Base-by-base conservation (phyloP, 2,329 filamentous ascomycete species). In the Fusarium vanettenii region DNA sequence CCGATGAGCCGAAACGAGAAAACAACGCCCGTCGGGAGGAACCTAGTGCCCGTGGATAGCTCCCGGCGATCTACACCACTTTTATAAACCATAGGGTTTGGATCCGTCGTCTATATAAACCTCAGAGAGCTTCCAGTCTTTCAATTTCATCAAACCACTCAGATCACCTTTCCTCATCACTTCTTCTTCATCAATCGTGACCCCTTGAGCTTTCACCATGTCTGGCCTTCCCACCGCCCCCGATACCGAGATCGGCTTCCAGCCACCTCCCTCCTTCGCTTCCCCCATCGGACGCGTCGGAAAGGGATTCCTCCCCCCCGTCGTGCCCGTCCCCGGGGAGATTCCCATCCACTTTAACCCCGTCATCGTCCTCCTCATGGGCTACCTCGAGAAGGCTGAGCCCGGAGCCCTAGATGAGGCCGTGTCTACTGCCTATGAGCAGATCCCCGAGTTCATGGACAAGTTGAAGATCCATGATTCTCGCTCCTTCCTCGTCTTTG, bases 161-260 rank as follows among this genome's bases (percentile, higher is more conserved):
- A 35, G 11, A 50, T n/a, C 14, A 27, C 33, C 35, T 16, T 41
- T 13, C 31, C 10, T 33, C 52, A 27, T 16, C 31, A 60, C 29
- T 18, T 16, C 35, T n/a, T 9, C 20, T 25, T n/a, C 31, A 27
- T 22, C 37, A 14, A 55, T 22, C 22, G 27, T 52, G 25, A 35
- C 14, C 50, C 10, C 16, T 27, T 20, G 45, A 31, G n/a, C 18
- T 16, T 20, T 9, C 37, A 70, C 20, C n/a, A 74, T 74, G 72
- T 77, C 75, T 20, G 75, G 74, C 22, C 75, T 78, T 66, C 75
- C 76, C 48, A 78, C 75, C 22, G 76, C 76, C 16, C 74, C 72
- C 20, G 69, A 78, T 33, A 52, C 50, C 16, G 64, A 73, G 0
- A 70, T 78, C 22, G 76, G 76, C 69, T 72, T 76, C 31, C 75